Evolutionary conservation across 768 basidiomycete genomes (phyloP), one percentile per base, ranked within the genome.

Genomic region (Kwoniella mangroviensis): DNA sequence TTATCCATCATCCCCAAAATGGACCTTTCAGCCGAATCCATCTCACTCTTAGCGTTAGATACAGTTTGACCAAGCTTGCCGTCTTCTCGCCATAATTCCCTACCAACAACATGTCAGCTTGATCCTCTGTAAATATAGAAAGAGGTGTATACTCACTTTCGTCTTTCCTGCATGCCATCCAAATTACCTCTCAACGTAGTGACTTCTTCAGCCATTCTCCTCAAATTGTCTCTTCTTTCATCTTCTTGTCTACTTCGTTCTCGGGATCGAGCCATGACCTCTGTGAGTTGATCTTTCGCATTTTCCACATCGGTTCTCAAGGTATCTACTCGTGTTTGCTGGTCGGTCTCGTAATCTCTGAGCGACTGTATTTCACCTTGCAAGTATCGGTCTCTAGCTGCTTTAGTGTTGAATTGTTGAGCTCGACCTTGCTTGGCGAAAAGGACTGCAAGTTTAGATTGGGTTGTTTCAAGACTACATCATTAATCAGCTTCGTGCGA

Each of bases 1-100:
- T 94, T 94, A 83, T 99, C 97, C 93, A 98, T 96, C 90, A 96
- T 97, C 17, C 90, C 87, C 4, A 91, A 89, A 41, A 98, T 84
- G 13, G 84, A 85, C 64, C 94, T 86, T 83, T 98, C 94, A 0
- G 92, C 90, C 1, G 87, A 87, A 77, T 91, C 88, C 74, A 96
- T 85, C 81, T 98, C 92, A 67, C 93, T 91, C 13, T 86, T 86
- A 2, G 92, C 93, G 63, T 92, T 88, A 42, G 86, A 87, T 2
- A 93, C 89, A 17, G 90, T 86, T 67, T 90, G 90, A 72, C 91
- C 89, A 53, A 97, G 84, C 82, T 92, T 96, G 0, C 92, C 90
- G 71, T 98, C 96, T 82, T 96, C 94, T 75, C 95, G 87, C 96
- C 97, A 98, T 41, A 93, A 82, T 62, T 96, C 94, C 68, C 85